phyloP scores from a whole-genome alignment of 2,329 filamentous ascomycete species.

The Aspergillus texensis region DNA sequence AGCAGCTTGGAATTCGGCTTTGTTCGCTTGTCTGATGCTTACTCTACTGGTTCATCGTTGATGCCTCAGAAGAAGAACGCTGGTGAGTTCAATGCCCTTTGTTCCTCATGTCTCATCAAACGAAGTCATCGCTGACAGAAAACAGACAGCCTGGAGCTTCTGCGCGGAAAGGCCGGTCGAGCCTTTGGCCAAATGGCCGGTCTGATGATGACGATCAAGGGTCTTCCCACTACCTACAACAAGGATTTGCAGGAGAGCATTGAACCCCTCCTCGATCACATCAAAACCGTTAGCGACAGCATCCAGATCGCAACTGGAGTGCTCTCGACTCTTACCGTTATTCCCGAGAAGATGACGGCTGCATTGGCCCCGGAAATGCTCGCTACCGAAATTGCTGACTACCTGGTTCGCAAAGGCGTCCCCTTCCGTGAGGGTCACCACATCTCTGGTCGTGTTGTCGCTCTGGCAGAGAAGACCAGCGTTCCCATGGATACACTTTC shows the following conservation, averaged over 20 bases:
- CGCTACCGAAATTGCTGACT: constrained; percentile 58
- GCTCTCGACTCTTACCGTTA: constrained; percentile 69
- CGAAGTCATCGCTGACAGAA: background rate
- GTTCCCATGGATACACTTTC: constrained; percentile 71
- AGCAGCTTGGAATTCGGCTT: constrained; percentile 76
- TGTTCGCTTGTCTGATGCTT: constrained; percentile 74
- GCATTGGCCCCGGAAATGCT: constrained; percentile 83
- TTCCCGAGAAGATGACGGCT: constrained; percentile 75
- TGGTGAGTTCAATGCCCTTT: constrained; percentile 22
- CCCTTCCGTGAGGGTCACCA: constrained; percentile 82
- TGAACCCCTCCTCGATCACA: constrained; percentile 81
- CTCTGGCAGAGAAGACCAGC: constrained; percentile 67
- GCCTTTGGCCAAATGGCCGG: constrained; percentile 82
- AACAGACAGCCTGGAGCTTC: constrained; percentile 68
- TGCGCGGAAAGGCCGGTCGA: constrained; percentile 76
- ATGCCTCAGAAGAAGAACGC: constrained; percentile 86
- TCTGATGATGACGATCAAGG: constrained; percentile 74
- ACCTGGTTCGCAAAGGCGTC: constrained; percentile 56
- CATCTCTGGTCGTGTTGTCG: constrained; percentile 72
- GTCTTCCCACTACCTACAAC: constrained; percentile 81
- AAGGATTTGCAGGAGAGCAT: constrained; percentile 90
- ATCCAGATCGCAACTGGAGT: constrained; percentile 82
- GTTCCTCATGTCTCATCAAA: background rate
- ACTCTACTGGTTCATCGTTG: constrained; percentile 73
- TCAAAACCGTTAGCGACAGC: constrained; percentile 80